Base-by-base conservation (phyloP, 2,329 filamentous ascomycete genomes). In the Alternaria ethzedia region DNA sequence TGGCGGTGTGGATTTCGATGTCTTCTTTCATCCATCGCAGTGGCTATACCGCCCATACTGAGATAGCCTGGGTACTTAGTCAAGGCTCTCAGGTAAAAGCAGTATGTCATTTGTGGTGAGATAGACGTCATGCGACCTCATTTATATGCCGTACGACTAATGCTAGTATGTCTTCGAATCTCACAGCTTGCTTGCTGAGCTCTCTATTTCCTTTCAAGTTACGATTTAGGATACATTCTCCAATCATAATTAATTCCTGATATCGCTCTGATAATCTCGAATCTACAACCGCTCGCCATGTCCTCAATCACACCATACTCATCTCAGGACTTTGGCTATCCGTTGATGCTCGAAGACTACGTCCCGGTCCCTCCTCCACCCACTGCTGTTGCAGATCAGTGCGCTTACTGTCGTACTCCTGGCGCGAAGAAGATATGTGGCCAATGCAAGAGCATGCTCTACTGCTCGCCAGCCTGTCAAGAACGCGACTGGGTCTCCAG, bases 1-100 rank as follows among this genome's bases (percentile, higher is more conserved):
- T 77, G 89, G 90, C 3, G 84, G 81, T n/a, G 87, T 91, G 2
- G 85, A 86, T 51, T 90, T 92, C 68, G 90, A 93, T 78, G 86
- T 90, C 10, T 82, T 88, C 8, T 89, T 92, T 71, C 84, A 87
- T 47, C 84, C 86, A 23, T 81, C 79, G 7, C 82, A 82, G 75
- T 92, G 90, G 89, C 69, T 84, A 76, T 91, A 76, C 45, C 71
- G 66, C 32, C 75, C 77, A 6, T 66, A 61, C 21, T 76, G 67
- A 67, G 44, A 15, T 1, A 6, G 13, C 20, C 10, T 28, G 13
- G 17, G 3, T 8, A 8, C 3, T 25, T 62, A 28, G 12, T 20
- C 23, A 6, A 25, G 12, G 26, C 23, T 50, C 36, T 41, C 15
- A 30, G 17, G 36, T 49, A 46, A 56, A 50, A 44, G 44, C 6